Evolutionary conservation across 2,329 filamentous ascomycete genomes (phyloP).

Genomic region (Trichophyton verrucosum): DNA sequence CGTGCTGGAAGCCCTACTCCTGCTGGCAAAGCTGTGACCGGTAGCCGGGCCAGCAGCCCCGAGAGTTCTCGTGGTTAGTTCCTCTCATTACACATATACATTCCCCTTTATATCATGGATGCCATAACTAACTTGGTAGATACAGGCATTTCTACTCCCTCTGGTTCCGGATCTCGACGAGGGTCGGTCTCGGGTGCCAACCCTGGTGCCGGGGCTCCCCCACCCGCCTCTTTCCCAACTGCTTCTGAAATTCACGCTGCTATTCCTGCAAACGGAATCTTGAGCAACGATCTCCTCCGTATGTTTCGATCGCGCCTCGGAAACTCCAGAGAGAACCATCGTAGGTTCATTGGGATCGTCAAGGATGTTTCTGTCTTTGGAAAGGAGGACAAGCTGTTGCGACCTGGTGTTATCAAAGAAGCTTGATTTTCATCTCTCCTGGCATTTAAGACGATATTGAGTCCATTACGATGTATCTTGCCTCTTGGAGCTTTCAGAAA

Average conservation of each 20-base stretch:
- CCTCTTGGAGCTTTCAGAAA: neutral
- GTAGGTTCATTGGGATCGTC: slow-evolving; percentile 33
- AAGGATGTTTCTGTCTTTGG: slow-evolving; percentile 33
- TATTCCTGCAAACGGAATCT: slow-evolving; percentile 35
- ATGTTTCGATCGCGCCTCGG: slow-evolving; percentile 33
- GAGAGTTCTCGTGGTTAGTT: slow-evolving; percentile 17
- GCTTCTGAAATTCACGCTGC: slow-evolving; percentile 36
- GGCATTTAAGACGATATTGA: neutral
- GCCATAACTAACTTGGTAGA: neutral
- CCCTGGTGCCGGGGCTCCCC: neutral
- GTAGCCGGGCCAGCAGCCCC: slow-evolving; percentile 32
- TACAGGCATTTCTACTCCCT: slow-evolving; percentile 7
- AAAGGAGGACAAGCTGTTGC: slow-evolving; percentile 32
- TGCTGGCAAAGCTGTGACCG: slow-evolving; percentile 18
- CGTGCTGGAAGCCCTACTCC: slow-evolving; percentile 36
- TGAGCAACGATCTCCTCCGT: slow-evolving; percentile 32
- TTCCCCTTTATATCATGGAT: neutral
- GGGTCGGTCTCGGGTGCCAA: slow-evolving; percentile 2
- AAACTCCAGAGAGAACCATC: slow-evolving; percentile 31
- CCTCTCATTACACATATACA: neutral
- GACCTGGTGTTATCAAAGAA: slow-evolving; percentile 25
- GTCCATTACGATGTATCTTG: neutral
- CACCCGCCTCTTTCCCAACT: slow-evolving; percentile 26
- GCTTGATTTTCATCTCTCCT: neutral
- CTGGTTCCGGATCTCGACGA: neutral